Base-by-base conservation (phyloP, 768 basidiomycete genomes). In the Agaricus subrufescens region DNA sequence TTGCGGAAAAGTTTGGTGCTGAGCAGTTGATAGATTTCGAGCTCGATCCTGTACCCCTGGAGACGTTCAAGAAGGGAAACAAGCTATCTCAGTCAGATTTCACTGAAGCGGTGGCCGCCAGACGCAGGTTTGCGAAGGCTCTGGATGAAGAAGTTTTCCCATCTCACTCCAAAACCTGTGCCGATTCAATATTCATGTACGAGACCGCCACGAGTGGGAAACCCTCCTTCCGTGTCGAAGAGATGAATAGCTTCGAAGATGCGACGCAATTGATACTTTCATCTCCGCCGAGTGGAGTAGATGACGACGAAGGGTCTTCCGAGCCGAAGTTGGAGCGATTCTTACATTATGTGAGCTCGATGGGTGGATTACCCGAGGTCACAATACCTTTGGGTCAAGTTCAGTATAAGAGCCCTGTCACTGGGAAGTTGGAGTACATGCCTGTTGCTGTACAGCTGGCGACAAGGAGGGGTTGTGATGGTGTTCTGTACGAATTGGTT, bases 401-500 rank as follows among this genome's bases (percentile, higher is more conserved):
- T 25, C 44, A 50, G 53, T 74, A 74, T 65, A 66, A 59, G 46
- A 73, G 71, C 52, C 67, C 67, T 29, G 54, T 74, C 8, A 69
- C 63, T 40, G 61, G 65, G 56, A 57, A 63, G 52, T 67, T 65
- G 67, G 71, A 74, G 63, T 63, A 63, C 53, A 61, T 73, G 34
- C 73, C 73, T 51, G 70, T 73, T 50, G 63, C 69, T n/a, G 65
- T 71, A 52, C 72, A 74, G 62, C 42, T 74, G 42, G 70, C 69
- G 26, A 65, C 70, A 29, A 61, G 65, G 50, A 64, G 59, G 37
- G 73, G 73, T 39, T 74, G 73, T 53, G 73, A 74, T 63, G 59
- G 53, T 12, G 64, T 74, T 63, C 58, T 73, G 48, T 58, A 73
- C 53, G 65, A 69, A 48, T 48, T 73, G 26, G 67, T 73, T 25